Evolutionary conservation across 2,329 filamentous ascomycete species (phyloP), one percentile per base, ranked within the genome.

Genomic region (Didymella arachidicola): DNA sequence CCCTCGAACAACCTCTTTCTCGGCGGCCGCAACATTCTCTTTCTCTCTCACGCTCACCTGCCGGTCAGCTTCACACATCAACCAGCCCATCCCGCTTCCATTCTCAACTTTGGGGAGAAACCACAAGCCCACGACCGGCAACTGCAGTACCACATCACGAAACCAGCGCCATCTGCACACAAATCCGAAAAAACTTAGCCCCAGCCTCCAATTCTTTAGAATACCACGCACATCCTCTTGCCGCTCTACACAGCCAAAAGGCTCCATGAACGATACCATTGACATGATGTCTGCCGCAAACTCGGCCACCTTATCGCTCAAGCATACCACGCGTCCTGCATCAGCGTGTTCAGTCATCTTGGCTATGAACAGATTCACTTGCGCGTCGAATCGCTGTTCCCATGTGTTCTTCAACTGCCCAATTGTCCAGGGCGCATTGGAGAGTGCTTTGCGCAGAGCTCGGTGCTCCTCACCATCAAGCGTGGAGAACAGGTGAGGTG

Each of bases 261-360:
- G 67, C 3, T 72, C 45, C 4, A 64, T 68, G 57, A 80, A 80
- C 2, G 70, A 71, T 8, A 80, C 68, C 69, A 77, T 75, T 7
- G 74, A 76, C 72, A 80, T 77, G 39, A 79, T 74, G 45, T 80
- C 79, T 4, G 77, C 76, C 2, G 78, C 77, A 58, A 79, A 80
- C 56, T 79, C 71, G 18, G 76, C 75, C 4, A 77, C 68, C 52
- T 77, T 79, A 57, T 79, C 73, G 11, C 64, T 71, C 2, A 80
- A n/a, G 34, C 72, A 70, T 8, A 79, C 63, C 4, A 65, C 54
- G 2, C 62, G 58, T 26, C 58, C 49, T 0, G 59, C 67, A 5
- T 65, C 50, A 2, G 70, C 68, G 36, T 71, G 62, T 42, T 76
- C 72, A 4, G 55, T 58, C 66, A 77, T 70, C 43, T 75, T 77